Base-by-base conservation (phyloP, 164 flowering plant genomes). In the Sextonia rubra region DNA sequence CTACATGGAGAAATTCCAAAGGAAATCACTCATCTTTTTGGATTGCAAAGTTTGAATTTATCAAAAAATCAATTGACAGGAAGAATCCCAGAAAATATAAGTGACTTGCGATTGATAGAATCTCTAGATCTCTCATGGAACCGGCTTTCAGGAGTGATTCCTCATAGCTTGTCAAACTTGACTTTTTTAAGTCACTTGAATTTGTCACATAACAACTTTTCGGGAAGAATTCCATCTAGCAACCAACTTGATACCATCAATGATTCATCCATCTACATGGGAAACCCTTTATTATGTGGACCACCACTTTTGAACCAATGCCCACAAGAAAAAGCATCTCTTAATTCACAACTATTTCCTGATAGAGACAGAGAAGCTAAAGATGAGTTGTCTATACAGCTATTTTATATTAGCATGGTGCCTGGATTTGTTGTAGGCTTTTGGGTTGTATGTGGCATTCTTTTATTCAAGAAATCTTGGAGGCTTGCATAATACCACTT, bases 391-490 rank as follows among this genome's bases (percentile, higher is more conserved):
- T 6, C 22, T 37, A 32, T 66, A 17, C 3, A 12, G 3, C 32
- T 29, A 18, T 73, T 73, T 37, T 73, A 56, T 66, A 15, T 24
- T 24, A 23, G 75, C 30, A 66, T 73, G 11, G 56, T 12, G 32
- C 61, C 24, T 26, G 77, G 69, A 23, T 70, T 64, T 75, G 69
- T 55, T 1, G 64, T 49, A 2, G 69, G 73, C 0, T 69, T 69
- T 56, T 71, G 58, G 61, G 71, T 29, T 37, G 27, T 71, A 7
- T 71, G 55, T 9, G 58, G 63, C 4, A 2, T 12, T 37, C 47
- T 76, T 18, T 3, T 71, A 1, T 56, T 70, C 24, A 75, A 75
- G 27, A 70, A 70, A 47, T 8, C 47, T 22, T 75, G 77, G 74
- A 65, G 77, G 70, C 3, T 29, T 64, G 69, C 70, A 18, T 75